phyloP scores from a whole-genome alignment of 2,329 filamentous ascomycete species.

The Nemania serpens region DNA sequence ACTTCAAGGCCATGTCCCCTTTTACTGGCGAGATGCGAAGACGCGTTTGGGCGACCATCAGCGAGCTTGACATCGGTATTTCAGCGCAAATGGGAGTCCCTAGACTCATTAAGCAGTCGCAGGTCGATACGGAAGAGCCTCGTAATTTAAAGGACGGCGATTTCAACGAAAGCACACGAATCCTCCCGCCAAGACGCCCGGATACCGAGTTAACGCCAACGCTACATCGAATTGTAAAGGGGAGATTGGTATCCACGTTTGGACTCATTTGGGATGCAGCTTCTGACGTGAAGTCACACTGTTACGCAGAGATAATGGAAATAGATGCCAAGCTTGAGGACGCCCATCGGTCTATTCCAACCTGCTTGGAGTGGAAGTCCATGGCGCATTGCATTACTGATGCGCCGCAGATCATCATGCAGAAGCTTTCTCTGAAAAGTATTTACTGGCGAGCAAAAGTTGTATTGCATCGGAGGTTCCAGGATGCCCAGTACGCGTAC shows the following conservation, averaged over 20 bases:
- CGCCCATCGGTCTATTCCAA: conserved; percentile 25
- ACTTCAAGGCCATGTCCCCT: conserved; percentile 46
- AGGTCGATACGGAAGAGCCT: conserved; percentile 49
- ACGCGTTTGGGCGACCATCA: conserved; percentile 48
- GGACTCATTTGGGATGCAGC: conserved; percentile 36
- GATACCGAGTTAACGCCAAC: conserved; percentile 38
- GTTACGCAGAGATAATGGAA: conserved; percentile 33
- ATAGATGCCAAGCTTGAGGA: conserved; percentile 32
- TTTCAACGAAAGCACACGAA: conserved; percentile 42
- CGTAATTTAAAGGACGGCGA: conserved; percentile 51
- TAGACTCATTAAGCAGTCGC: conserved; percentile 46
- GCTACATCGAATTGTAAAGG: conserved; percentile 35
- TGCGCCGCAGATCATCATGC: conserved; percentile 55
- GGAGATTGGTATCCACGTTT: conserved; percentile 34
- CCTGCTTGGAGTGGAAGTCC: conserved; percentile 27
- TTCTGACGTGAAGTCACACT: conserved; percentile 24
- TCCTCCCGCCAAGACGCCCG: conserved; percentile 44
- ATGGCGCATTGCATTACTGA: conserved; percentile 49
- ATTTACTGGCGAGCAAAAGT: conserved; percentile 56
- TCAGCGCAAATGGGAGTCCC: conserved; percentile 54
- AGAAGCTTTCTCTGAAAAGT: conserved; percentile 55
- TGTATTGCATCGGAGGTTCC: conserved; percentile 58
- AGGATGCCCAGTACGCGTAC: conserved; percentile 47
- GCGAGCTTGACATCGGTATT: conserved; percentile 48
- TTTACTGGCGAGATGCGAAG: conserved; percentile 53